Percentiles rank a stretch among this genome's conserved stretches.
phyloP scores from a whole-genome alignment of 2,329 filamentous ascomycete genomes.

The Claviceps purpurea region DNA sequence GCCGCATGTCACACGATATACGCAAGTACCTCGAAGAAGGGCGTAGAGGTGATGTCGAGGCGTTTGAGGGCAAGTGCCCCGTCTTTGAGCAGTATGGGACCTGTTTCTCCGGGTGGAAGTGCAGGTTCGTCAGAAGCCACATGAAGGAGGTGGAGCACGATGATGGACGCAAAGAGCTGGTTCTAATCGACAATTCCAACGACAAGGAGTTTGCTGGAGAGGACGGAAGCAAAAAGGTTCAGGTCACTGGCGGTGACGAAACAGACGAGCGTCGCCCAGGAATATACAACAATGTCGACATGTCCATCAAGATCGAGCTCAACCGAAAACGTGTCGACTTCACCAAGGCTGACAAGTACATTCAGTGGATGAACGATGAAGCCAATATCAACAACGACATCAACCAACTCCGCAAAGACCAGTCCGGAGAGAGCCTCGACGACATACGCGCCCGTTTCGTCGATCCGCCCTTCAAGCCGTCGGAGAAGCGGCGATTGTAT shows the following conservation, averaged over 20 bases:
- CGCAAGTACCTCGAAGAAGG: slow-evolving; percentile 74
- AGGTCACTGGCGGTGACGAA: slow-evolving; percentile 17
- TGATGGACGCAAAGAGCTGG: slow-evolving; percentile 72
- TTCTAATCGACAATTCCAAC: slow-evolving; percentile 41
- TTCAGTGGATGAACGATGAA: slow-evolving; percentile 63
- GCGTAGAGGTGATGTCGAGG: slow-evolving; percentile 65
- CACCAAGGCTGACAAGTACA: slow-evolving; percentile 61
- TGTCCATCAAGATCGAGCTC: slow-evolving; percentile 59
- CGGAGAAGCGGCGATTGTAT: slow-evolving; percentile 87
- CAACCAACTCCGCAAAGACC: slow-evolving; percentile 28
- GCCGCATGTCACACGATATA: slow-evolving; percentile 71
- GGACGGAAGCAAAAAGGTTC: slow-evolving; percentile 2
- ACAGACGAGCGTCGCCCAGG: slow-evolving; percentile 42
- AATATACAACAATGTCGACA: slow-evolving; percentile 61
- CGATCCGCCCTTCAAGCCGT: slow-evolving; percentile 79
- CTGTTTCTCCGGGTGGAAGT: slow-evolving; percentile 85
- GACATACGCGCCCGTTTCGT: slow-evolving; percentile 69
- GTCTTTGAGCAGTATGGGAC: slow-evolving; percentile 63
- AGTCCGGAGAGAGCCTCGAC: slow-evolving; percentile 32
- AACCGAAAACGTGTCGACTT: slow-evolving; percentile 58
- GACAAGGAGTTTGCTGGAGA: slow-evolving; percentile 5
- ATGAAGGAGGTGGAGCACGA: slow-evolving; percentile 64
- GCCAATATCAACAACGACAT: slow-evolving; percentile 24
- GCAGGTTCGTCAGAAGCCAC: slow-evolving; percentile 78
- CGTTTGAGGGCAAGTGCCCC: slow-evolving; percentile 67